Evolutionary conservation across 345 rosid species (phyloP).

Genomic region (Triadica sebifera): DNA sequence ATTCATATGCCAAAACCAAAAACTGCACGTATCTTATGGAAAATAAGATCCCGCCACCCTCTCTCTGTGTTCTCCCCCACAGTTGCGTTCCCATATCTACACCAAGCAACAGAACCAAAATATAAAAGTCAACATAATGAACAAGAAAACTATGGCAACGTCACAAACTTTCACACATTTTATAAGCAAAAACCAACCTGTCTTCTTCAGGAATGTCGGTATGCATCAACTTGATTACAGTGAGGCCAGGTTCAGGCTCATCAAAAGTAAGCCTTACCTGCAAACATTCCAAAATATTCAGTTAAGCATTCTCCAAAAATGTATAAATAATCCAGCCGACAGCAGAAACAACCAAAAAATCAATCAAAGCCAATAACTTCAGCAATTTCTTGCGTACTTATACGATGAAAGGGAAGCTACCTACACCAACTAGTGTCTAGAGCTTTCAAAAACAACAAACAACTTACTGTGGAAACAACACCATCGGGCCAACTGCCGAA

Average conservation of each 20-base stretch:
- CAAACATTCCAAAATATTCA: conserved; percentile 22
- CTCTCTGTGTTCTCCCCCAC: conserved; percentile 94
- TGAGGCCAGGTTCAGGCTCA: conserved; percentile 83
- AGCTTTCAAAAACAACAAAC: no score
- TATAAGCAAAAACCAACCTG: conserved; percentile 46
- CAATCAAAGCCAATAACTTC: not conserved
- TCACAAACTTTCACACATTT: not conserved
- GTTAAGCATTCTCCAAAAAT: not conserved
- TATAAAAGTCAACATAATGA: not conserved
- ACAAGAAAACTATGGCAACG: not conserved
- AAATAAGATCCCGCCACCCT: conserved; percentile 93
- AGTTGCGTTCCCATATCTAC: conserved; percentile 92
- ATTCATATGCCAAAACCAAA: conserved; percentile 67
- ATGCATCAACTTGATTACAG: conserved; percentile 68
- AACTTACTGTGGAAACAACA: conserved; percentile 65
- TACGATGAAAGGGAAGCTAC: no score
- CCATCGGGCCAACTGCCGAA: conserved; percentile 99
- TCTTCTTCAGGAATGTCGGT: conserved; percentile 90
- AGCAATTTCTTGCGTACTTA: not conserved
- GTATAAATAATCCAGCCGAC: no score
- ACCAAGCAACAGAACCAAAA: conserved; percentile 1
- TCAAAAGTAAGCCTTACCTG: conserved; percentile 73
- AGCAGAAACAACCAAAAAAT: not conserved
- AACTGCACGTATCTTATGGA: conserved; percentile 82
- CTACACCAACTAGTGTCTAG: no score